Base-by-base conservation (phyloP, 371 early-diverging fungal genomes). In the Phascolomyces articulosus region DNA sequence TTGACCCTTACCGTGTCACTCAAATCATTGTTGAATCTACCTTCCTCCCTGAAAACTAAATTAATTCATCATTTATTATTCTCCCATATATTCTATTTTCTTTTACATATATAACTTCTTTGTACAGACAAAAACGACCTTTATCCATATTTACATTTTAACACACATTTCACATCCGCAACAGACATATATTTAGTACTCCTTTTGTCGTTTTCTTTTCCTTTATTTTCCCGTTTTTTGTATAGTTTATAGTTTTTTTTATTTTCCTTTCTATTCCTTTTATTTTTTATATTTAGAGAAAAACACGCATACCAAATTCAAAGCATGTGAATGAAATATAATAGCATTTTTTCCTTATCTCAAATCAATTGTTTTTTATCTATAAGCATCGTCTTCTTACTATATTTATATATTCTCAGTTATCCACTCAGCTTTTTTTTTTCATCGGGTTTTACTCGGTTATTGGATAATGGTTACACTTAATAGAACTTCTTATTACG, bases 11-110 rank as follows among this genome's bases (percentile, higher is more conserved):
- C 69, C 73, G 67, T 51, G 85, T 84, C 47, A 82, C 83, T 28
- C 74, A 66, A 58, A 79, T 82, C 68, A 73, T 84, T 64, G 75
- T 77, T 47, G 75, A 78, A 63, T 72, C 80, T 28, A 69, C 74
- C 31, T 67, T 72, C 53, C 41, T 55, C 34, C 68, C 70, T 38
- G 63, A 65, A 21, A 63, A 63, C 63, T 63, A 63, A 34, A 53
- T 61, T 26, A 34, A 34, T 9, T 9, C 34, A 34, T 2, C 47
- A 20, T 51, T 10, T 49, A 15, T 16, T 44, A 44, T 16, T 44
- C 18, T 44, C 16, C 51, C 38, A 34, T 6, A 18, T 20, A 34
- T 29, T 38, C 9, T 23, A 29, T 29, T 24, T 34, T 34, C 26
- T 29, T 55, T 55, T 6, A 20, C n/a, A 1, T 11, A 34, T 34